Evolutionary conservation across 2,329 filamentous ascomycete species (phyloP), one percentile per base, ranked within the genome.

Genomic region (Colletotrichum tropicicola): DNA sequence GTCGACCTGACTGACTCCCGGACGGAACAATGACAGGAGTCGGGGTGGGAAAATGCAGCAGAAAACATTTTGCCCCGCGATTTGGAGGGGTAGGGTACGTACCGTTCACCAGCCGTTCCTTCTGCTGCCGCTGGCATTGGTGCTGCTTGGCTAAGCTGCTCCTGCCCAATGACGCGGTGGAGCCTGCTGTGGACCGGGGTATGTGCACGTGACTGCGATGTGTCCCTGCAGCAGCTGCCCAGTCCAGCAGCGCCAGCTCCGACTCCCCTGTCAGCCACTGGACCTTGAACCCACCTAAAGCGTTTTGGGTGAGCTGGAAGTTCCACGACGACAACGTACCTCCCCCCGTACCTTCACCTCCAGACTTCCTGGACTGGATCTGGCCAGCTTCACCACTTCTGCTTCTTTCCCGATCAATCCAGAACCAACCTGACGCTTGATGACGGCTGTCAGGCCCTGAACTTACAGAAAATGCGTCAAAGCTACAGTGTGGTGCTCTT

Each of bases 401-500:
- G 57, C 25, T 37, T 21, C 43, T 58, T 47, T 21, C 54, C 32
- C 54, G 54, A n/a, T 48, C 47, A 5, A 45, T 43, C 28, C 35
- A 8, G 32, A 47, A 17, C 13, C 25, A 23, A 32, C 13, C 57
- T 61, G 68, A 66, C 39, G 63, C 62, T 66, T 51, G 41, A 54
- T 66, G 63, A 59, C 30, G 35, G 47, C 13, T 61, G 30, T 27
- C 27, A 64, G 28, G 6, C 25, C 39, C 15, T 51, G 19, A 58
- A 57, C 32, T 48, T 47, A 55, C 79, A 66, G 58, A 51, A 61
- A 49, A 87, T 87, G 85, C 81, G 80, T 73, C 83, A 82, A 72
- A 79, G 78, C 71, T 77, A 75, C 68, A 79, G 82, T 63, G 73
- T 85, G 78, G 80, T 84, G 77, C 80, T 88, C 68, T 68, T 85